These are phyloP conservation scores for Synchytrium microbalum DNA, from an alignment of 371 early-diverging fungal genomes.

Conservation along the genomic window DNA sequence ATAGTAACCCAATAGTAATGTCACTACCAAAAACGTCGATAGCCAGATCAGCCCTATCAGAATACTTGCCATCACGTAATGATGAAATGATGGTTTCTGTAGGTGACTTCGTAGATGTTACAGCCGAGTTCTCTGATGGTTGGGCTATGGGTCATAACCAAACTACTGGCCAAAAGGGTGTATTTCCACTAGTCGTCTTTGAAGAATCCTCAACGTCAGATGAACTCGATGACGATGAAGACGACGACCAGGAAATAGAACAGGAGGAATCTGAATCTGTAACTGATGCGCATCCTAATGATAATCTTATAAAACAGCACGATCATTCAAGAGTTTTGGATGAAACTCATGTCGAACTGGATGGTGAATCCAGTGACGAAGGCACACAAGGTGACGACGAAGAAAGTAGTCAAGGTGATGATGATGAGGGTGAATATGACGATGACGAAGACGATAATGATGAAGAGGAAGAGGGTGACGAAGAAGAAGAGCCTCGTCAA, in stretches of 20 bases:
- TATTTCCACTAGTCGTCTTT: slow-evolving; percentile 41
- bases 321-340: too few species aligned
- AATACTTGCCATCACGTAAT: background rate
- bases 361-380: too few species aligned
- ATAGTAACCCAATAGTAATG: background rate
- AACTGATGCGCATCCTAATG: too few species aligned
- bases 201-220: background rate
- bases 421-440: too few species aligned
- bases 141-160: slow-evolving; percentile 66
- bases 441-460: too few species aligned
- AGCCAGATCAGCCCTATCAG: background rate
- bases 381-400: background rate
- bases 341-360: too few species aligned
- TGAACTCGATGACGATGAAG: background rate
- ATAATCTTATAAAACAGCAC: too few species aligned
- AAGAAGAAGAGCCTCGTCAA: background rate
- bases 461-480: background rate
- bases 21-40: background rate
- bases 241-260: too few species aligned
- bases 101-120: background rate
- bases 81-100: slow-evolving; percentile 4
- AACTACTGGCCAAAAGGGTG: slow-evolving; percentile 53
- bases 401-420: background rate
- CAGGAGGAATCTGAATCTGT: too few species aligned
- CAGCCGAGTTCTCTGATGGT: slow-evolving; percentile 34